Evolutionary conservation across 768 basidiomycete genomes (phyloP).

Genomic region (Trametes punicea): DNA sequence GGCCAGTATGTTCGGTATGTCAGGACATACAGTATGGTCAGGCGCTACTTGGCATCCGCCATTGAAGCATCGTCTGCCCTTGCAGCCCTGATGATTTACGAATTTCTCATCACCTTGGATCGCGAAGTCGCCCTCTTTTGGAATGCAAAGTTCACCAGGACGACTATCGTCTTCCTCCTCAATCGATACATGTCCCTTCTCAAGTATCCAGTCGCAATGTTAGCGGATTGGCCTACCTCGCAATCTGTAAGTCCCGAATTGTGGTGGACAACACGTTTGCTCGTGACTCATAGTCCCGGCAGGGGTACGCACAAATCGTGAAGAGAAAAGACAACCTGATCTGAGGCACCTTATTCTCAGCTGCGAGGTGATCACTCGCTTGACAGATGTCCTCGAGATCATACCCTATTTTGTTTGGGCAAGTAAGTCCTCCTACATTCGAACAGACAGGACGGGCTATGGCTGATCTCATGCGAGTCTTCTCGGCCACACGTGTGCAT

Average conservation of each 20-base stretch:
- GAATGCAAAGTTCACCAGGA: slow-evolving; percentile 1
- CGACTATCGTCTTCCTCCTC: slow-evolving; percentile 15
- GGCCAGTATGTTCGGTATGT: no score
- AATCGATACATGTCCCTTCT: slow-evolving; percentile 12
- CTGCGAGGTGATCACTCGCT: background rate
- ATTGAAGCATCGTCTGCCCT: no score
- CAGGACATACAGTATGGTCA: no score
- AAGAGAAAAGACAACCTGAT: no score
- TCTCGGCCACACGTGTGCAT: background rate
- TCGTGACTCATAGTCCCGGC: no score
- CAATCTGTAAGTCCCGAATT: background rate
- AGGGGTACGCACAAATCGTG: no score
- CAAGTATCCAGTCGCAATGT: background rate
- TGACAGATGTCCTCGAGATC: background rate
- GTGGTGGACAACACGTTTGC: background rate
- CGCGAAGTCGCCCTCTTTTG: slow-evolving; percentile 16
- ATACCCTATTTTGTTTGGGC: background rate
- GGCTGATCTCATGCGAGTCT: background rate
- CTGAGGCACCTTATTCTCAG: no score
- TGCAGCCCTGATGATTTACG: slow-evolving; percentile 18
- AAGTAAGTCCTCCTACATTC: background rate
- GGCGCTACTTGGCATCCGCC: no score
- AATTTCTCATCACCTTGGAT: slow-evolving; percentile 20
- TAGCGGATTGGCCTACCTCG: background rate
- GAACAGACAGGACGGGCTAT: no score